These are phyloP conservation scores for Knufia fluminis DNA, from an alignment of 2,329 filamentous ascomycete genomes.

Conservation along the genomic window DNA sequence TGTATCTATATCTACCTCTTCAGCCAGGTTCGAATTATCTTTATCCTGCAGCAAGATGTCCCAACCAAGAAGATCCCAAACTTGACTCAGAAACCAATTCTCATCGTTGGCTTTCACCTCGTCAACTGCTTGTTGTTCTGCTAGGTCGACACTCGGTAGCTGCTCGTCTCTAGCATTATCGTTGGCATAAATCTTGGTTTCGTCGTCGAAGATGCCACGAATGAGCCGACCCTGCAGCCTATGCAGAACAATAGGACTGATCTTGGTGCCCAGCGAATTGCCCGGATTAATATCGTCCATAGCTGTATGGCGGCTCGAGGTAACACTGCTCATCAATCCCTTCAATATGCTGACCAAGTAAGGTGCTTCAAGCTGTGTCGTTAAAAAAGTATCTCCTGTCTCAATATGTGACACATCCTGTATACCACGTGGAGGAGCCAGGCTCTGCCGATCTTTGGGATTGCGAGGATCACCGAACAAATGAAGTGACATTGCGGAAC, in stretches of 20 bases:
- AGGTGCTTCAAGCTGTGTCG: conserved; percentile 28
- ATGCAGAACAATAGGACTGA: conserved; percentile 13
- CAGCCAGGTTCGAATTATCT: not conserved
- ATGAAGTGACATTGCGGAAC: conserved; percentile 17
- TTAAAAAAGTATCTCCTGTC: conserved; percentile 19
- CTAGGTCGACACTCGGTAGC: conserved; percentile 11
- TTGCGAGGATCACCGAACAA: conserved; percentile 13
- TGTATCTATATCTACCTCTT: not conserved
- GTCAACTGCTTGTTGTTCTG: not conserved
- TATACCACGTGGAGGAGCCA: conserved; percentile 28
- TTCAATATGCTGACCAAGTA: conserved; percentile 28
- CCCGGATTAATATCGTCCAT: not conserved
- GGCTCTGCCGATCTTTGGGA: conserved; percentile 3
- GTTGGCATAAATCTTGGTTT: conserved; percentile 26
- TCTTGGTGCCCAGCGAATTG: not conserved
- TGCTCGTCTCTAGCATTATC: conserved; percentile 18
- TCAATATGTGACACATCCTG: conserved; percentile 20
- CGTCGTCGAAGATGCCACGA: conserved; percentile 32
- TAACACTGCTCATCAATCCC: conserved; percentile 17
- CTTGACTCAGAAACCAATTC: conserved; percentile 46
- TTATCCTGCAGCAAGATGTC: conserved; percentile 34
- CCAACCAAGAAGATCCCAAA: conserved; percentile 52
- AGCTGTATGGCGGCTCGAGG: not conserved
- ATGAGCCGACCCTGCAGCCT: conserved; percentile 34
- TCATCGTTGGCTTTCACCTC: conserved; percentile 22